Base-by-base conservation (phyloP, 345 rosid species). In the Heritiera littoralis region DNA sequence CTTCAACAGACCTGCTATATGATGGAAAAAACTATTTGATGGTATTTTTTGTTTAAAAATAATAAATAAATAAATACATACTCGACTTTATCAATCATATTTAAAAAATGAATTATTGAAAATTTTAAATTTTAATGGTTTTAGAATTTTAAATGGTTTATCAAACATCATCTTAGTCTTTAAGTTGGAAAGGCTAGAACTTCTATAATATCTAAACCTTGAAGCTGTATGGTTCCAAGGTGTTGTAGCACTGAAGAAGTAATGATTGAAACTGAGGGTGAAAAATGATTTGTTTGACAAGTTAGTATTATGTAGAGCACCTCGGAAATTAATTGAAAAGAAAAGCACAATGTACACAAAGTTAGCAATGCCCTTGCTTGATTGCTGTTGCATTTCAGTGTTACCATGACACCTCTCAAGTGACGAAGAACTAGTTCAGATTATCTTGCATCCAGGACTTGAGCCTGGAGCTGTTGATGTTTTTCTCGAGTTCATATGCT, bases 391-490 rank as follows among this genome's bases (percentile, higher is more conserved):
- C 74, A 3, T 82, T 82, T 79, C 89, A 95, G 98, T 95, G 99
- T 77, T 95, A 92, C 79, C 87, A 93, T 52, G 97, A 92, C 77
- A 84, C 89, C 48, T 82, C 94, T 66, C 91, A 92, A 86, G 99
- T 95, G 86, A 95, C 0, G 97, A 95, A 58, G 98, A 95, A 77
- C 86, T 95, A 63, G 93, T 95, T 51, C 86, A 93, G 81, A 89
- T 79, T 65, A 95, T 95, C 79, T 88, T 93, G 67, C 91, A 84
- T 69, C 99, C 97, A n/a, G 98, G 98, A 77, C 96, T 95, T 4
- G 88, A 93, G 88, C 93, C 98, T 4, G 98, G 97, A 38, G 98
- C 98, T 28, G 91, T 81, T 12, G 96, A 93, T 85, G 92, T 95
- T 38, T 93, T 95, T 71, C 98, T 95, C 0, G 96, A 87, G 78